These are phyloP conservation scores for Wakefieldia striispora DNA, from an alignment of 768 basidiomycete species.

Conservation along the genomic window DNA sequence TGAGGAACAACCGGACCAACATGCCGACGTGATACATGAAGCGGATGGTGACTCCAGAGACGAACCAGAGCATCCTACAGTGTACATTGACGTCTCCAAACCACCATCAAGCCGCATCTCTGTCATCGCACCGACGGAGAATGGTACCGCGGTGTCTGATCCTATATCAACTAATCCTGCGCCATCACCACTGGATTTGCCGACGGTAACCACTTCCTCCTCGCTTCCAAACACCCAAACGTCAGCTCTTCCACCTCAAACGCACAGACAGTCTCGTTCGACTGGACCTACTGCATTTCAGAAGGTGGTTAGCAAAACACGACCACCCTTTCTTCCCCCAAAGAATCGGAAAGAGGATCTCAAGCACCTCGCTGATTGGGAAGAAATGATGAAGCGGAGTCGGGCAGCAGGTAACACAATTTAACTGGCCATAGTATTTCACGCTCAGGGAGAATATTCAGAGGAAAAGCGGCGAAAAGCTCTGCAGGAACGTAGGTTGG, in stretches of 20 bases:
- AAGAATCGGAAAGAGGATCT: conserved; percentile 74
- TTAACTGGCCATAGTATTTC: neutral
- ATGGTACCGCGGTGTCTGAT: neutral
- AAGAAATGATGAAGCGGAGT: conserved; percentile 84
- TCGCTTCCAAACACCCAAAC: conserved; percentile 26
- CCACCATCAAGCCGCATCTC: conserved; percentile 32
- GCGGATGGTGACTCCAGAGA: conserved; percentile 3
- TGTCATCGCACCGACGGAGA: neutral
- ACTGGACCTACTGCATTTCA: conserved; percentile 70
- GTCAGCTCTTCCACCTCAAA: conserved; percentile 14
- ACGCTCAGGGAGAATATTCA: conserved; percentile 24
- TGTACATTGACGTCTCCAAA: conserved; percentile 46
- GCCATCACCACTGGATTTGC: conserved; percentile 20
- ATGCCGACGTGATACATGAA: neutral
- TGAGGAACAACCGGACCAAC: neutral
- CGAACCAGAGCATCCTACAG: conserved; percentile 35
- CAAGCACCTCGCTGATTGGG: conserved; percentile 85
- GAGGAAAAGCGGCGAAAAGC: conserved; percentile 72
- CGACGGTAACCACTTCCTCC: conserved; percentile 27
- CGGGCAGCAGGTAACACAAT: conserved; percentile 57
- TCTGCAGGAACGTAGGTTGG: conserved; percentile 57
- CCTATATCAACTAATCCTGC: neutral
- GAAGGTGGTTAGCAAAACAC: conserved; percentile 78
- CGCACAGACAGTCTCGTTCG: conserved; percentile 50
- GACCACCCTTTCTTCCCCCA: conserved; percentile 84